Conservation (phyloP, 208 protist species). For the Leishmania braziliensis region DNA sequence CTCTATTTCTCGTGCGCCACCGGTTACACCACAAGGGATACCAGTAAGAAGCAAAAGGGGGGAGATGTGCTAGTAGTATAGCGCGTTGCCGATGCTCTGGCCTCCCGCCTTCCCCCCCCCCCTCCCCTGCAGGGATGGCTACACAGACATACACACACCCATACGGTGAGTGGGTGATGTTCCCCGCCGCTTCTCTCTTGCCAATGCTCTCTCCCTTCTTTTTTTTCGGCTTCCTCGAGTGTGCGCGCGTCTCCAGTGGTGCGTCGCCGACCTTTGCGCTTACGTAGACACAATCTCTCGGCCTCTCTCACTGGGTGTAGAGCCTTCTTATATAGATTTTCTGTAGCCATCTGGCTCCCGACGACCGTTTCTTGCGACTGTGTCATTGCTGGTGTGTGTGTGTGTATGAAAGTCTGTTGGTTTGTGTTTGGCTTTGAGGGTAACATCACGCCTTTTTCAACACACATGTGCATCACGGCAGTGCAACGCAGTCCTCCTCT, state of each 20-base stretch:
- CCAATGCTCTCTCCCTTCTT: too few species aligned
- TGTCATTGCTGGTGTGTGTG: background rate
- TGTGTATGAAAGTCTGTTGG: background rate
- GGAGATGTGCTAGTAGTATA: background rate
- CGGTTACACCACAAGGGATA: background rate
- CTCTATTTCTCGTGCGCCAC: background rate
- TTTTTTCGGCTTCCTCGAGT: too few species aligned
- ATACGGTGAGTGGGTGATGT: background rate
- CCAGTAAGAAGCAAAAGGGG: background rate
- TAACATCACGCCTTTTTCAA: background rate
- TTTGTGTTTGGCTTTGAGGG: background rate
- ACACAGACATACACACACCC: background rate
- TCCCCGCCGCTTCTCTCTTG: too few species aligned
- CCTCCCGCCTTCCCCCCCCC: background rate
- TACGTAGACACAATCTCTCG: background rate
- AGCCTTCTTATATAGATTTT: background rate
- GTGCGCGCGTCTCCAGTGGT: too few species aligned
- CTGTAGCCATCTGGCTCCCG: background rate
- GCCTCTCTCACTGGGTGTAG: background rate
- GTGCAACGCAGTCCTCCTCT: background rate
- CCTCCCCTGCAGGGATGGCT: background rate
- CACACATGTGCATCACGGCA: background rate
- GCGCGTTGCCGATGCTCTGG: background rate
- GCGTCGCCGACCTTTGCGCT: background rate
- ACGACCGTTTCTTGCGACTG: background rate